Evolutionary conservation across 805 yeast species (phyloP), one percentile per base, ranked within the genome.

Genomic region (Torulaspora delbrueckii): DNA sequence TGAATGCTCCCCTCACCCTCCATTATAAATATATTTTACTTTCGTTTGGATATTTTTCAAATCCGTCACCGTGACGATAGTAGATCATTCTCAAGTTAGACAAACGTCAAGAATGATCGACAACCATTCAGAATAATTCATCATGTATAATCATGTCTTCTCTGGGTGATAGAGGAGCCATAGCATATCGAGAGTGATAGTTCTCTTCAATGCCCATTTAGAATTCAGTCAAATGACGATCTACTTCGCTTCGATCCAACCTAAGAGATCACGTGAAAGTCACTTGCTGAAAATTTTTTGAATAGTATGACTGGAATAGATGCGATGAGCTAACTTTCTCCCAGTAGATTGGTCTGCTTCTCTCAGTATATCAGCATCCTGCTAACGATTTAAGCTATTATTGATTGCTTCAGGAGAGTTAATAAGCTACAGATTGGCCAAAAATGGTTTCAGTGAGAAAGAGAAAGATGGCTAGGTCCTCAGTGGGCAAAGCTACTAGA

Each of bases 391-490:
- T 27, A 9, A 27, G 22, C 22, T 19, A 19, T 19, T 5, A 4
- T 19, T 19, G 4, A 5, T 19, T 4, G 22, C 3, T 19, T 4
- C 5, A 19, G 5, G 6, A 19, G 22, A 4, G 4, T 4, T 1
- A 3, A 19, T 19, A 19, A 19, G 5, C 22, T 19, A 19, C 22
- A 19, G 22, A 9, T 27, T 27, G 12, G 14, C 12, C 14, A 5
- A 42, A 12, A 8, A 81, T 81, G 86, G 76, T 75, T 31, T 76
- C 85, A 36, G 96, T 90, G 18, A 82, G 97, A 74, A 82, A 80
- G 71, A 81, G 95, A 76, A 86, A 84, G 79, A 82, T 82, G 79
- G 79, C 81, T 45, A 79, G 84, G 53, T 80, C 91, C 31, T 76
- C 87, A 46, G 76, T 81, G 51, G 71, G 73, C 55, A 87, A 85